Evolutionary conservation across 768 basidiomycete genomes (phyloP).

Genomic region (Lactarius sanguifluus): DNA sequence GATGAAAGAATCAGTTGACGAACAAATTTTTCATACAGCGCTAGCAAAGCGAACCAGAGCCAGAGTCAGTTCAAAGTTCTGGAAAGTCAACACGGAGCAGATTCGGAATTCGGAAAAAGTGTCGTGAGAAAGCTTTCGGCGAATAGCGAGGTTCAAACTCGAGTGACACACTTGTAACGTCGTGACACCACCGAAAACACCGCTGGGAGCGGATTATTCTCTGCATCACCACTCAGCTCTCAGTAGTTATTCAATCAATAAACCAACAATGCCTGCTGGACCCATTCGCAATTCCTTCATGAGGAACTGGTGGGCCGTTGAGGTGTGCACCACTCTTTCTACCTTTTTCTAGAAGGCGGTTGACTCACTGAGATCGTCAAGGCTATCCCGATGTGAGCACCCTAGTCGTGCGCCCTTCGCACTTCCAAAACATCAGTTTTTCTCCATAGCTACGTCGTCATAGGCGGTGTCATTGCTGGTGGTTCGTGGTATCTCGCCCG

Average conservation of each 20-base stretch:
- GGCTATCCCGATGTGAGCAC: slow-evolving; percentile 30
- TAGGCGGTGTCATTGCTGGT: slow-evolving; percentile 46
- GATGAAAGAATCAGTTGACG: neutral
- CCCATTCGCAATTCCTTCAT: slow-evolving; percentile 24
- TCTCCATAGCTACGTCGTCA: slow-evolving; percentile 45
- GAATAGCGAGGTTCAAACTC: slow-evolving; percentile 3
- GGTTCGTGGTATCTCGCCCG: slow-evolving; percentile 45
- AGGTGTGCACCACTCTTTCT: slow-evolving; percentile 21
- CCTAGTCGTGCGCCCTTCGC: neutral
- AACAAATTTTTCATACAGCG: neutral
- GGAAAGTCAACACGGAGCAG: neutral
- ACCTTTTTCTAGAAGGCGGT: no score
- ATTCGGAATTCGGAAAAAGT: neutral
- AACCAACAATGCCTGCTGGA: slow-evolving; percentile 9
- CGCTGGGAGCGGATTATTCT: neutral
- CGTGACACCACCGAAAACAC: slow-evolving; percentile 14
- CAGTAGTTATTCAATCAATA: neutral
- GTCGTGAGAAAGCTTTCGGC: slow-evolving; percentile 17
- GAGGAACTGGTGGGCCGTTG: slow-evolving; percentile 31
- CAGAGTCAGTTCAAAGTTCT: neutral
- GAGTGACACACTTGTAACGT: neutral
- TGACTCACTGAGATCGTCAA: neutral
- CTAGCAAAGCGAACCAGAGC: neutral
- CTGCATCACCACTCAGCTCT: slow-evolving; percentile 7
- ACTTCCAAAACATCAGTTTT: neutral